Base-by-base conservation (phyloP, 345 rosid genomes). In the Gossypium mustelinum region DNA sequence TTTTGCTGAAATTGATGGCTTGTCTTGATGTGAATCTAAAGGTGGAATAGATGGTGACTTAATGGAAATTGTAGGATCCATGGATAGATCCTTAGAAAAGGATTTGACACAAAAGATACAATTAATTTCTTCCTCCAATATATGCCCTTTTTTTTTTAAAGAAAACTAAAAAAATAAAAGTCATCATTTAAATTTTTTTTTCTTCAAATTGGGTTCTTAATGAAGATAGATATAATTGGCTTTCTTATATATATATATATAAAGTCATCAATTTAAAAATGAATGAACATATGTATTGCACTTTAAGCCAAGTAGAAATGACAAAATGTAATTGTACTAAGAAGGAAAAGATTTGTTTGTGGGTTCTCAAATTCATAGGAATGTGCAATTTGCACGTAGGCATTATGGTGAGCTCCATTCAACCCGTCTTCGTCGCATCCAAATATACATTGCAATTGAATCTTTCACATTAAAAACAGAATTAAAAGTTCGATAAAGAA, bases 31-130 rank as follows among this genome's bases (percentile, higher is more conserved):
- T 76, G 83, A 59, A 73, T 27, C 76, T 77, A 86, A 85, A 85
- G 88, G 34, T 72, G 65, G 67, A 75, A 47, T 55, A 54, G 88
- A 89, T 75, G 55, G 86, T 16, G 89, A 89, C 89, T 76, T 82
- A 81, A 81, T 82, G 83, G 64, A 74, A 82, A 82, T 81, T 60
- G 85, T 84, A 47, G 81, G 83, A 89, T 89, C 92, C 77, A 83
- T 48, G 27, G 70, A 34, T 56, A 84, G 86, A 91, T 86, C 80
- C 89, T 84, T 75, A 6, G 89, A 91, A 80, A 88, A 84, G 54
- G 89, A 91, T 82, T 79, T 81, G 84, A 87, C 94, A 81, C 65
- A 9, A 45, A n/a, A 43, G 61, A 62, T 25, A 50, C 34, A 63
- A 43, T 11, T 22, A 22, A 65, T 22, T 41, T 18, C 52, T 43